Base-by-base conservation (phyloP, 2,329 filamentous ascomycete species). In the Talaromyces verruculosus region DNA sequence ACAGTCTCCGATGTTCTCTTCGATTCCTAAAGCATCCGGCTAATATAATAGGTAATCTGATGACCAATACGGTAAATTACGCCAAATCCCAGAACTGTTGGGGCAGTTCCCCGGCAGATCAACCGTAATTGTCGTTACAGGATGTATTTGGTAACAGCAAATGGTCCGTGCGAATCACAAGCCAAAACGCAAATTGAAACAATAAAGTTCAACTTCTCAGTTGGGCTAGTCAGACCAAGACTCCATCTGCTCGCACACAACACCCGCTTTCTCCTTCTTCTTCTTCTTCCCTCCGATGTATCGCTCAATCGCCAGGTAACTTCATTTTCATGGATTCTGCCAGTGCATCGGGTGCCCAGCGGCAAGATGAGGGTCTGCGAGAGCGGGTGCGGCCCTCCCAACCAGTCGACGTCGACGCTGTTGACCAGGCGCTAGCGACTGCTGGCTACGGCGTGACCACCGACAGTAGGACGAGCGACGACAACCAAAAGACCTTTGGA, bases 401-500 rank as follows among this genome's bases (percentile, higher is more conserved):
- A 65, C 67, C 68, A 13, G 64, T 74, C 58, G 72, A 79, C 67
- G 82, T 83, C 66, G 80, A 81, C 70, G 76, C 80, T 64, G 83
- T 84, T 37, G 73, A 82, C 65, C 78, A 83, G 69, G 80, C 83
- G 67, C 70, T 78, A 17, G 70, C 70, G 57, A 71, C 72, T 64
- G 68, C 71, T 15, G 75, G 71, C 55, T 74, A 76, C 64, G 58
- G 70, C 10, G 68, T 69, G 22, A 72, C 79, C 67, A 82, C 84
- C 71, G 79, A 82, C 63, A 79, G 78, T 64, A 77, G 80, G 70
- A 82, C 83, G 68, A 73, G 80, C 69, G 81, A 83, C 51, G 84
- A 85, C 68, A 88, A 85, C 68, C 88, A 88, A 76, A 94, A 92
- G 83, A 97, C 93, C 0, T 97, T 91, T 83, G 94, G 94, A 65